Evolutionary conservation across 2,329 filamentous ascomycete species (phyloP).

Genomic region (Penicillium olsonii): DNA sequence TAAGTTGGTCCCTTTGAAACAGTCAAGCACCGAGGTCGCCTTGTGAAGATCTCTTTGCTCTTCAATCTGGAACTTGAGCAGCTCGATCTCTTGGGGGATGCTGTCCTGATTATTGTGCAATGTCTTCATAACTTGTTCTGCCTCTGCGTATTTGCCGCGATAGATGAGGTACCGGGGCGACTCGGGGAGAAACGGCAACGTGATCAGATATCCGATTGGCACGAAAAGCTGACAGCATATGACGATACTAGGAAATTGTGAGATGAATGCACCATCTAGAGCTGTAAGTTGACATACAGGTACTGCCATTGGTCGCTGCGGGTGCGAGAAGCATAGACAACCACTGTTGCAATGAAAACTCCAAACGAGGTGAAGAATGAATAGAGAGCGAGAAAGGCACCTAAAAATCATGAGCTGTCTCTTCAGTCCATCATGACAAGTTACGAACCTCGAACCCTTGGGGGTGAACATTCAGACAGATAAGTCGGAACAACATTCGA

Average conservation of each 20-base stretch:
- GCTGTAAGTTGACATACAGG: not conserved
- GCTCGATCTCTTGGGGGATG: not conserved
- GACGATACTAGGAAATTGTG: not conserved
- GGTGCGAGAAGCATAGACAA: not conserved
- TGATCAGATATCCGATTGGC: not conserved
- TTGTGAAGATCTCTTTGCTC: not conserved
- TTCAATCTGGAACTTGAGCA: not conserved
- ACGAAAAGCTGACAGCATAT: not conserved
- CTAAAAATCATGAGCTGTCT: not conserved
- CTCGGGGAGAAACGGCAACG: not conserved
- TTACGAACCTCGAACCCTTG: not conserved
- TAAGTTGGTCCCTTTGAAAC: not conserved
- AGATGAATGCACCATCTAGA: not conserved
- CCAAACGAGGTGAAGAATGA: not conserved
- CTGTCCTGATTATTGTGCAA: not conserved
- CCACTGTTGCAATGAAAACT: not conserved
- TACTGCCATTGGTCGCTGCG: not conserved
- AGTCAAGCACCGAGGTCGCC: not conserved
- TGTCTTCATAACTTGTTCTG: not conserved
- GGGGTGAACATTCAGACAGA: not conserved
- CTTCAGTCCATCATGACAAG: not conserved
- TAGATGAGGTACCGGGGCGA: not conserved
- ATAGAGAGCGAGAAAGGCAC: not conserved
- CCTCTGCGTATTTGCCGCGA: not conserved
- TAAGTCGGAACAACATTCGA: not conserved